phyloP scores from a whole-genome alignment of 148 eudicot genomes.

The Dianthus caryophyllus region DNA sequence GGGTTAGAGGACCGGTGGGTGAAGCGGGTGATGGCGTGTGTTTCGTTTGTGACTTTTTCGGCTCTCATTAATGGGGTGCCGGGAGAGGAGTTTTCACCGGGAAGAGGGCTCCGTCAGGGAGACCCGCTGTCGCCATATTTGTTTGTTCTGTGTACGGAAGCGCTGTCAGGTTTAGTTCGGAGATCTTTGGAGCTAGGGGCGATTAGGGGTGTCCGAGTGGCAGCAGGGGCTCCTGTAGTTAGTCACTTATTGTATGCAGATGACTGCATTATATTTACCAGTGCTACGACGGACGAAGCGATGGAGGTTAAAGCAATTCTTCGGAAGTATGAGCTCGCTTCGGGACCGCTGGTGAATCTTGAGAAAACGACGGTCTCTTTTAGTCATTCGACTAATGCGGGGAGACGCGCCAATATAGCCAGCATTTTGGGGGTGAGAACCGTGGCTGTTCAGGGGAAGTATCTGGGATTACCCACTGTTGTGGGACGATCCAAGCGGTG shows the following conservation, averaged over 20 bases:
- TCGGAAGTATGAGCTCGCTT: background rate
- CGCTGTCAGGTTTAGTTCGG: background rate
- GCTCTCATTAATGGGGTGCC: conserved; percentile 2
- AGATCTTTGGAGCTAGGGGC: background rate
- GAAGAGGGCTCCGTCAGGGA: conserved; percentile 7
- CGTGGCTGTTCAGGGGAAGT: background rate
- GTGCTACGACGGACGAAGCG: background rate
- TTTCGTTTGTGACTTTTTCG: background rate
- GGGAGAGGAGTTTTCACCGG: background rate
- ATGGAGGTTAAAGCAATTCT: background rate
- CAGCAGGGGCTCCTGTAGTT: background rate
- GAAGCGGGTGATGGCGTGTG: background rate
- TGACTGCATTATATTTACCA: background rate
- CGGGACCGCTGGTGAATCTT: background rate
- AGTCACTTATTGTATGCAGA: background rate
- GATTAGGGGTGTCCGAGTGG: background rate
- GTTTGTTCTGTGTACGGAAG: background rate
- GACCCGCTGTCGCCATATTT: conserved; percentile 7
- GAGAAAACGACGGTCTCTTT: background rate
- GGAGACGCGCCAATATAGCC: background rate
- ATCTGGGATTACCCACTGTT: no score
- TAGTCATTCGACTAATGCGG: background rate
- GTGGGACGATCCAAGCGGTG: background rate
- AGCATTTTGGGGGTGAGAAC: background rate
- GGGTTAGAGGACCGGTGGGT: background rate